Base-by-base conservation (phyloP, 345 rosid species). In the Atalantia buxifolia region DNA sequence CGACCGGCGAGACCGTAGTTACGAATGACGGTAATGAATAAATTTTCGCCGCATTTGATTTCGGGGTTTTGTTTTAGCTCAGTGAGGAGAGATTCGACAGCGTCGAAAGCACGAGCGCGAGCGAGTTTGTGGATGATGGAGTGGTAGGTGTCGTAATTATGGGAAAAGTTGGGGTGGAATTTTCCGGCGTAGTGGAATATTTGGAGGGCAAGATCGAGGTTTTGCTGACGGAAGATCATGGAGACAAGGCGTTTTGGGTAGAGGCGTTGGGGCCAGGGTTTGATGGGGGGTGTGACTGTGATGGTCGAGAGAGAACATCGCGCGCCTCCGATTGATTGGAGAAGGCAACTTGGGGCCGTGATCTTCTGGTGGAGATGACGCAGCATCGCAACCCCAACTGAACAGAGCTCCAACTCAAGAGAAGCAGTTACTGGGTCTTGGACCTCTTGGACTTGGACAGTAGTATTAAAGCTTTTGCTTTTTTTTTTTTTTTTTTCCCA, bases 181-280 rank as follows among this genome's bases (percentile, higher is more conserved):
- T 89, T 93, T 0, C 92, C 91, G 38, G 98, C 97, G 85, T 91
- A 87, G 27, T 87, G 78, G 91, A 93, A 95, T 73, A 92, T 92
- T 82, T 92, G 98, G 86, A 93, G 89, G 62, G 97, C 93, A 5
- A 95, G 97, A 82, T 91, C 97, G 70, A 90, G 92, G 81, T 90
- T 91, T 66, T 93, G 94, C 68, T 93, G 97, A 80, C 89, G 89
- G 38, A 72, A 78, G 85, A 95, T 91, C 94, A 94, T 90, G 69
- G 89, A 89, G 76, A 80, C 85, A 6, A 95, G 86, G 67, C 95
- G 97, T 79, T 89, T 94, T 2, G 97, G 95, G 85, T 77, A 85
- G 74, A 94, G 97, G 77, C 86, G 86, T 75, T 87, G 84, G 7
- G 98, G 98, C 98, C 98, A 95, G 9, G 90, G 94, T 82, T 86